Evolutionary conservation across 2,329 filamentous ascomycete species (phyloP), one percentile per base, ranked within the genome.

Genomic region (Colletotrichum liaoningense): DNA sequence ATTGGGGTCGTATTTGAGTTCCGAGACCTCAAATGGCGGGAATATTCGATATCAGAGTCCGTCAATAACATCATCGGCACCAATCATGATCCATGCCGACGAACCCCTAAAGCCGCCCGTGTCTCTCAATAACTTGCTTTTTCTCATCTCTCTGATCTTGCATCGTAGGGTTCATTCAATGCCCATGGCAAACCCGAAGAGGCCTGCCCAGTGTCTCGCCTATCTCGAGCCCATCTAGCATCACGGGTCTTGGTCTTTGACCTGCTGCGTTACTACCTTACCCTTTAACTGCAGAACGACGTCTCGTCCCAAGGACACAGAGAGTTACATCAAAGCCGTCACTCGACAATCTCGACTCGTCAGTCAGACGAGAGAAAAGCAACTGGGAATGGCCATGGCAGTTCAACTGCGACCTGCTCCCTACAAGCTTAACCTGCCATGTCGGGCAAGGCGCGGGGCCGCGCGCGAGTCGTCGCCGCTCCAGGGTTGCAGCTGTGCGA

Each of bases 401-500:
- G 22, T 67, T n/a, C 14, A 38, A 35, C 24, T n/a, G 38, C 58
- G 11, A 8, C 65, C 38, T 64, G 30, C 49, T 24, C 28, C 26
- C 60, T 30, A 30, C 62, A 35, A 35, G 46, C 14, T 56, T 33
- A 54, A 64, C 52, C 35, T 63, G 35, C 59, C 69, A 49, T 72
- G 52, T 26, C 54, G 54, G 30, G 60, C 46, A 73, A 22, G 42
- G 60, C 35, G 70, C 60, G 46, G 33, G 69, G 59, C 69, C 65
- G 66, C 58, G 42, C 42, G 69, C 69, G 54, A 69, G 63, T 64
- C 54, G 54, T 64, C 70, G 46, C 60, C 70, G 59, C 70, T 60
- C 55, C 70, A 69, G 55, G 42, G 70, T 69, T 60, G 60, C 60
- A 73, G 55, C 55, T 60, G 70, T 70, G 52, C 60, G 54, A 70